Base-by-base conservation (phyloP, 441 rosid genomes). In the Daphne laureola region DNA sequence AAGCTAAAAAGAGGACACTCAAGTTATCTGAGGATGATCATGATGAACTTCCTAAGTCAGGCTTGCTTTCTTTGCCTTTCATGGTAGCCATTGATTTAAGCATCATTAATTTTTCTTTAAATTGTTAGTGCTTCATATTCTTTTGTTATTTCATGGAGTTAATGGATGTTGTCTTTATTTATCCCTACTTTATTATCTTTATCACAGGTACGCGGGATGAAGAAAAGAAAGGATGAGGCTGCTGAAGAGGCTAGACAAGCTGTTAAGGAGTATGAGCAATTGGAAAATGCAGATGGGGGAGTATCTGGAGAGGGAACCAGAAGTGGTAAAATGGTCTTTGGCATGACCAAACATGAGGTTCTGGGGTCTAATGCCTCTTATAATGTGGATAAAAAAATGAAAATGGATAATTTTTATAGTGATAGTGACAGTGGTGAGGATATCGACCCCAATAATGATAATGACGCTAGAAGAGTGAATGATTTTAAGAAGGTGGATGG, bases 31-130 rank as follows among this genome's bases (percentile, higher is more conserved):
- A 80, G 69, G 90, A 83, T 40, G 82, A 80, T 43, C 82, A 77
- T 46, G 87, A 77, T 46, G 87, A 80, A 71, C 69, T 67, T 47
- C 83, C 95, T 46, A 60, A 65, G 43, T 74, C 95, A 12, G 96
- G 97, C 74, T 79, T 92, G 61, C 70, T 83, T 58, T 76, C 95
- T 56, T 75, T 92, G 66, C 98, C 98, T 68, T 92, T 89, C 71
- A 92, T 92, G 98, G 98, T 92, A 84, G 55, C 23, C 47, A 23
- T 50, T 61, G 18, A 46, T 17, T 21, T 12, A 43, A 60, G 52
- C 45, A 40, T 17, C 5, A 16, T 53, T 35, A 14, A 27, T 15
- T 42, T 26, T 36, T 17, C 36, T 15, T 43, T 40, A 27, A 38
- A 17, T 54, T 50, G 44, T 55, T 55, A 9, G 55, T 44, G 50